Conservation (phyloP, 805 yeast species). For the Isabelozyma heimii region DNA sequence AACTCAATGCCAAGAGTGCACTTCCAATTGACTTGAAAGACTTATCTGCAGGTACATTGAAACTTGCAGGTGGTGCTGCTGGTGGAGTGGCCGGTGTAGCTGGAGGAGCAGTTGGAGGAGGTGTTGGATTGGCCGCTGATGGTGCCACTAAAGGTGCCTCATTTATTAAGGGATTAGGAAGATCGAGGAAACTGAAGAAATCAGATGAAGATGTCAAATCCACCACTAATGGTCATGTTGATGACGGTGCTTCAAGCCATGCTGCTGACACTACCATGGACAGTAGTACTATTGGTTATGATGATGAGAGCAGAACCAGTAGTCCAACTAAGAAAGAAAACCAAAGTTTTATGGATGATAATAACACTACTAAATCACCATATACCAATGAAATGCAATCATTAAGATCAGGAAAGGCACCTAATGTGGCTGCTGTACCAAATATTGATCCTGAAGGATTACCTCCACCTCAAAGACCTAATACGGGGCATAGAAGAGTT, state of each 20-base stretch:
- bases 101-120: conserved; percentile 38
- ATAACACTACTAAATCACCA: conserved; percentile 8
- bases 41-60: conserved; percentile 46
- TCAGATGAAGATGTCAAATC: neutral
- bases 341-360: neutral
- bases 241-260: neutral
- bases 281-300: neutral
- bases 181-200: conserved; percentile 17
- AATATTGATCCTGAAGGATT: conserved; percentile 28
- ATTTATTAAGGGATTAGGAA: conserved; percentile 31
- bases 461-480: conserved; percentile 41
- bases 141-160: conserved; percentile 49
- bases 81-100: conserved; percentile 34
- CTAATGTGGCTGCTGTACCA: conserved; percentile 23
- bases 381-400: conserved; percentile 33
- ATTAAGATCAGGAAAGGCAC: conserved; percentile 29
- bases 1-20: conserved; percentile 37
- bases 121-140: conserved; percentile 45
- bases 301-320: conserved; percentile 1
- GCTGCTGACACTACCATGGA: neutral
- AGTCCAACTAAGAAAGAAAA: neutral
- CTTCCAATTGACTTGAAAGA: conserved; percentile 40
- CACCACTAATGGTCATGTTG: neutral
- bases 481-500: conserved; percentile 14
- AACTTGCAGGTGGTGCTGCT: conserved; percentile 41